Percentiles rank a stretch among this genome's conserved stretches.
Evolutionary conservation across 2,329 filamentous ascomycete genomes (phyloP).

Genomic region (Bipolaris victoriae): DNA sequence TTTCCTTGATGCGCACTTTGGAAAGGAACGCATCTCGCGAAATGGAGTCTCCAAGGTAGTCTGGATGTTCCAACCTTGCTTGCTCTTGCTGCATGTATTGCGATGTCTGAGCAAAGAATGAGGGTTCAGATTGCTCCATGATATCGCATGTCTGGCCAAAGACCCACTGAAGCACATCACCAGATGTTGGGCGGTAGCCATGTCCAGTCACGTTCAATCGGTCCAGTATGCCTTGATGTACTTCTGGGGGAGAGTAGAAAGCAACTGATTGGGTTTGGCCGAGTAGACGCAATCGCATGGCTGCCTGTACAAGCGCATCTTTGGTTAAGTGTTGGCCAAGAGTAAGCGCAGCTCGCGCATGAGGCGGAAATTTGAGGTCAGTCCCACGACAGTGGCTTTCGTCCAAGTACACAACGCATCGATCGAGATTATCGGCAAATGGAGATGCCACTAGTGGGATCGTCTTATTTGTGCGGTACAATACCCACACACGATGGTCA

Average conservation of each 20-base stretch:
- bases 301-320: conserved; percentile 68
- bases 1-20: conserved; percentile 59
- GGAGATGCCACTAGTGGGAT: conserved; percentile 61
- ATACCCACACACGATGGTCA: conserved; percentile 55
- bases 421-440: conserved; percentile 59
- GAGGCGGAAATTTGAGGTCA: conserved; percentile 61
- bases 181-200: conserved; percentile 50
- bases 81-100: conserved; percentile 66
- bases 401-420: conserved; percentile 65
- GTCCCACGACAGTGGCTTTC: conserved; percentile 67
- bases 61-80: conserved; percentile 52
- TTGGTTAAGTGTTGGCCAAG: conserved; percentile 64
- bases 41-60: conserved; percentile 48
- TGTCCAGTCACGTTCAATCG: neutral
- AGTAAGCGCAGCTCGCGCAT: conserved; percentile 61
- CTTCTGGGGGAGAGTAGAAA: conserved; percentile 64
- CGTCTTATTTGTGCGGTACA: conserved; percentile 48
- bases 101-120: conserved; percentile 65
- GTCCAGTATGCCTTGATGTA: conserved; percentile 64
- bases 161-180: conserved; percentile 65
- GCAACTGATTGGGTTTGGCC: conserved; percentile 61
- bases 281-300: conserved; percentile 69
- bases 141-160: conserved; percentile 67
- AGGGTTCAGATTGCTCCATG: conserved; percentile 64
- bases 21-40: conserved; percentile 51